These are phyloP conservation scores for Ustilago hordei DNA, from an alignment of 1,284 basidiomycete species.

Conservation along the genomic window DNA sequence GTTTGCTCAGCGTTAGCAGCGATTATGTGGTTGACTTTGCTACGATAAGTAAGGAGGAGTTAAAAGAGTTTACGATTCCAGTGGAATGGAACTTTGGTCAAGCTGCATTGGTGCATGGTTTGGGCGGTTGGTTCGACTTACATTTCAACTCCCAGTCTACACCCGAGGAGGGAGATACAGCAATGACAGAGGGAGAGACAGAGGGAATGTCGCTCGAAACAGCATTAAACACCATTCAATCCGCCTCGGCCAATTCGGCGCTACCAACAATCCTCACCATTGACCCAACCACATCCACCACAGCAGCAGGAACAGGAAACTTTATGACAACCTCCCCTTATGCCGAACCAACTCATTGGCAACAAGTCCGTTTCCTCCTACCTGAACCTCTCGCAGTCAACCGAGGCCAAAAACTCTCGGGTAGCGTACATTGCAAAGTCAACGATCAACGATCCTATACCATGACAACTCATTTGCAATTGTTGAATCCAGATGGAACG, in stretches of 20 bases:
- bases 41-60: conserved; percentile 52
- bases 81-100: conserved; percentile 53
- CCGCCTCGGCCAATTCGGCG: conserved; percentile 20
- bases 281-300: conserved; percentile 7
- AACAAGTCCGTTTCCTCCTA: conserved; percentile 64
- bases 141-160: conserved; percentile 55
- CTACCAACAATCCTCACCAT: conserved; percentile 37
- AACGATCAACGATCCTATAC: conserved; percentile 64
- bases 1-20: conserved; percentile 53
- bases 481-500: conserved; percentile 41
- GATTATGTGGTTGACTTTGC: conserved; percentile 63
- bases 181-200: conserved; percentile 22
- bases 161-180: conserved; percentile 22
- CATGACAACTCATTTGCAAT: conserved; percentile 41
- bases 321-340: conserved; percentile 66
- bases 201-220: conserved; percentile 22
- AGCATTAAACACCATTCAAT: conserved; percentile 17
- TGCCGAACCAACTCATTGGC: conserved; percentile 67
- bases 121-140: conserved; percentile 67
- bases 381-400: conserved; percentile 66
- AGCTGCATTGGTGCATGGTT: conserved; percentile 59
- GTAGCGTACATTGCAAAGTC: conserved; percentile 58
- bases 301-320: conserved; percentile 10
- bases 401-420: conserved; percentile 57
- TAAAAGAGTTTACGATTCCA: conserved; percentile 60